Evolutionary conservation across 2,329 filamentous ascomycete genomes (phyloP).

Genomic region (Sarocladium oryzae): DNA sequence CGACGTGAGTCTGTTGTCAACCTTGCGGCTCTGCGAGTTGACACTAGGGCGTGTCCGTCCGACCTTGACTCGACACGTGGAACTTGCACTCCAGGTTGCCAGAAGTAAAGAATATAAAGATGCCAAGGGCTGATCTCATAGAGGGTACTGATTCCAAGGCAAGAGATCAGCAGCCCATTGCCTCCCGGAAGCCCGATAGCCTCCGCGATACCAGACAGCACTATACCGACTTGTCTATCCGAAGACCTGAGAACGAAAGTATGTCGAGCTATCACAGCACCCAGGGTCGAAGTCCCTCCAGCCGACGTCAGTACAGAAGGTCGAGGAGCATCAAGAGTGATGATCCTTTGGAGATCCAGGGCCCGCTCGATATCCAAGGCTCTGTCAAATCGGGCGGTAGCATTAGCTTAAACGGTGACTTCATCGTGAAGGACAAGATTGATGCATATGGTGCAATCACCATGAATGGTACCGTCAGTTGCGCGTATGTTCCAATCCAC

Average conservation of each 20-base stretch:
- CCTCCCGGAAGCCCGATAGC: too few relatives aligned
- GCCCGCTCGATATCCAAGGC: constrained; percentile 40
- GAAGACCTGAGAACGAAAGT: constrained; percentile 3
- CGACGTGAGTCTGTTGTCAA: not conserved
- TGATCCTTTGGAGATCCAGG: constrained; percentile 30
- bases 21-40: constrained; percentile 2
- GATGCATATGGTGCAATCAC: constrained; percentile 40
- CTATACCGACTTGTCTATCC: not conserved
- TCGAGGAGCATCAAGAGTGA: constrained; percentile 37
- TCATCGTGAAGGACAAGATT: constrained; percentile 36
- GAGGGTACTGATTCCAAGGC: not conserved
- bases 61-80: not conserved
- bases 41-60: constrained; percentile 2
- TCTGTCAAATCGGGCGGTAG: constrained; percentile 40
- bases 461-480: constrained; percentile 35
- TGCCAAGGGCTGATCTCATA: not conserved
- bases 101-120: constrained; percentile 1
- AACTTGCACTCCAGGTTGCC: not conserved
- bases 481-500: constrained; percentile 28
- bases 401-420: constrained; percentile 37
- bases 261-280: constrained; percentile 12
- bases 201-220: not conserved
- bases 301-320: constrained; percentile 20
- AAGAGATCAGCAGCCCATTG: not conserved
- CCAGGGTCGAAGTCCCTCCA: constrained; percentile 17